phyloP scores from a whole-genome alignment of 192 early-diverging fungal genomes.

The Allomyces arbusculus region DNA sequence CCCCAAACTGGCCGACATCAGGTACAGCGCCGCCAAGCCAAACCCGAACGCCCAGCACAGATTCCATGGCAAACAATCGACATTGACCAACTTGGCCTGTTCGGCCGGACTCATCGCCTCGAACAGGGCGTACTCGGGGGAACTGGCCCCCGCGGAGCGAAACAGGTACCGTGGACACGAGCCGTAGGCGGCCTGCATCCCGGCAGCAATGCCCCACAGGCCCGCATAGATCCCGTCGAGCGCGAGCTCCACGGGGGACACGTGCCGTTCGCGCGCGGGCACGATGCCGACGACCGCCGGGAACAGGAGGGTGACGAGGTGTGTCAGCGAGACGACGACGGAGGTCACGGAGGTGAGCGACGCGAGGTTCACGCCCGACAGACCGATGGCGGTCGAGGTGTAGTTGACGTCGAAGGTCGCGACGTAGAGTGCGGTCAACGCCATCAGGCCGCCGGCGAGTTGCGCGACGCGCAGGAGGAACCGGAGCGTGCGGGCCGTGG shows the following conservation, averaged over 20 bases:
- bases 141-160: too few relatives aligned
- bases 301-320: neutral
- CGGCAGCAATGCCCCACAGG: neutral
- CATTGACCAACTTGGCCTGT: neutral
- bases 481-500: neutral
- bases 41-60: neutral
- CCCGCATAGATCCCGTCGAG: neutral
- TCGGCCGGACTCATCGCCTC: neutral
- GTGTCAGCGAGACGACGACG: neutral
- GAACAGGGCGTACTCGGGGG: neutral
- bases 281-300: neutral
- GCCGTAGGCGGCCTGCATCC: neutral
- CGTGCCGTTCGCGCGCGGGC: neutral
- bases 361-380: neutral
- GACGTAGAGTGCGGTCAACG: neutral
- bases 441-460: neutral
- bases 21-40: neutral
- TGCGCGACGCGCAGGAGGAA: neutral
- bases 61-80: neutral
- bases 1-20: neutral
- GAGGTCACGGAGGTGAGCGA: neutral
- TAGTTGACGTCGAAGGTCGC: neutral
- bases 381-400: neutral
- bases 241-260: neutral
- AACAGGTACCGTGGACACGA: neutral